Evolutionary conservation across 768 basidiomycete species (phyloP), one percentile per base, ranked within the genome.

Genomic region (Tremella mesenterica): DNA sequence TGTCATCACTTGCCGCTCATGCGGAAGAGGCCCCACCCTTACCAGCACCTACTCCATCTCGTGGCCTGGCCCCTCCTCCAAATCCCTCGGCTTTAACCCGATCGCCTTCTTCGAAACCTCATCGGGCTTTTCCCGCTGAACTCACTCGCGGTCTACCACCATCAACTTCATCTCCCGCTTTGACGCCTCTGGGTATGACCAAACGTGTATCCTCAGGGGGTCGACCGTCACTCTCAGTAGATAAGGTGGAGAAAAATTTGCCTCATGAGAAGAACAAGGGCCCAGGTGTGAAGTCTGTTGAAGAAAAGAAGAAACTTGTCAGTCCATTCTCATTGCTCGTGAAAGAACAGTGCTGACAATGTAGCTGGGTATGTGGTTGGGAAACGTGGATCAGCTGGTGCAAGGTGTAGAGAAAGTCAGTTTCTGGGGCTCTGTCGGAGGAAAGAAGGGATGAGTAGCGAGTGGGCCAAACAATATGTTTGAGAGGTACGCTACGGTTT

Each of bases 351-450:
- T 33, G 44, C 39, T 59, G 36, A 54, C 30, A 21, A 28, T 29
- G 14, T 29, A 67, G 39, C 65, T 93, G 53, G 85, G 85, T 0
- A 83, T 80, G 41, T 84, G 90, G 81, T 73, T 93, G 39, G 89
- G 88, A 3, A 92, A 93, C 69, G 90, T 93, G 2, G 90, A 92
- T 69, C 85, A 86, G 27, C 78, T 93, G 9, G 87, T 93, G 4
- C 87, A 88, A 57, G 84, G 88, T 0, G 85, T 93, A 29, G 78
- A 84, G 56, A 85, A 83, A 72, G 87, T 86, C 0, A 88, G 88
- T 0, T 82, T 91, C 51, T 92, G 87, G 87, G 88, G 89, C 9
- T 58, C 61, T 7, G 29, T 57, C 20, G 60, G 62, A 16, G 51
- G 53, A 25, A 27, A n/a, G n/a, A n/a, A n/a, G n/a, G n/a, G n/a